phyloP scores from a whole-genome alignment of 1,284 basidiomycete genomes.

The Malassezia nana region DNA sequence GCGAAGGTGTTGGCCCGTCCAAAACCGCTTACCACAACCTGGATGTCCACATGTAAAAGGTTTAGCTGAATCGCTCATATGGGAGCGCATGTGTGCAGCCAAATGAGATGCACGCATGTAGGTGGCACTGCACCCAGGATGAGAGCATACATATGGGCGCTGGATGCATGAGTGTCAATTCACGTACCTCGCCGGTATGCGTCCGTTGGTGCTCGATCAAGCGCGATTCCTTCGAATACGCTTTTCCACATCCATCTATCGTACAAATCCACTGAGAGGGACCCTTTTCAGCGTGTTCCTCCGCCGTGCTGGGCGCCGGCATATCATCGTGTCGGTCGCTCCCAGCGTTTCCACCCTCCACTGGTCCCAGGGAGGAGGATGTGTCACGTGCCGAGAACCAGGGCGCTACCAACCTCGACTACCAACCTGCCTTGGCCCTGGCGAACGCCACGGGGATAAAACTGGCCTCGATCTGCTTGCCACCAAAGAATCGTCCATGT shows the following conservation, averaged over 20 bases:
- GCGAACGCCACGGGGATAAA: conserved; percentile 18
- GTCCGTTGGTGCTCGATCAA: conserved; percentile 13
- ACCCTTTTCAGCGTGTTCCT: background rate
- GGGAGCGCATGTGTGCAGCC: conserved; percentile 14
- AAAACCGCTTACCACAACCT: conserved; percentile 12
- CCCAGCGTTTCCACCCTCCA: background rate
- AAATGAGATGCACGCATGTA: conserved; percentile 19
- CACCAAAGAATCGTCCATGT: conserved; percentile 60
- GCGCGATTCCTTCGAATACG: conserved; percentile 14
- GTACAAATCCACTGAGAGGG: conserved; percentile 5
- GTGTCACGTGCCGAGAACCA: conserved; percentile 3
- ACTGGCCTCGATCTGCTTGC: conserved; percentile 37
- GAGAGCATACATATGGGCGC: conserved; percentile 14
- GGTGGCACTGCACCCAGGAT: conserved; percentile 9
- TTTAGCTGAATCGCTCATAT: conserved; percentile 6
- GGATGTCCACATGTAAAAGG: conserved; percentile 1
- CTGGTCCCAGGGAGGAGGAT: too few relatives aligned
- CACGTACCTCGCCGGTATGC: conserved; percentile 17
- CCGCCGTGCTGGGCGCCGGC: background rate
- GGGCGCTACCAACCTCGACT: background rate
- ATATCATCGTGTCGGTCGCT: background rate
- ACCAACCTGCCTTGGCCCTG: conserved; percentile 1
- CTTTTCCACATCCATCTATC: conserved; percentile 11
- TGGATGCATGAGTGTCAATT: background rate
- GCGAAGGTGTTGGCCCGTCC: conserved; percentile 15